Base-by-base conservation (phyloP, 2,329 filamentous ascomycete genomes). In the Ceratocystis diversiconidia region DNA sequence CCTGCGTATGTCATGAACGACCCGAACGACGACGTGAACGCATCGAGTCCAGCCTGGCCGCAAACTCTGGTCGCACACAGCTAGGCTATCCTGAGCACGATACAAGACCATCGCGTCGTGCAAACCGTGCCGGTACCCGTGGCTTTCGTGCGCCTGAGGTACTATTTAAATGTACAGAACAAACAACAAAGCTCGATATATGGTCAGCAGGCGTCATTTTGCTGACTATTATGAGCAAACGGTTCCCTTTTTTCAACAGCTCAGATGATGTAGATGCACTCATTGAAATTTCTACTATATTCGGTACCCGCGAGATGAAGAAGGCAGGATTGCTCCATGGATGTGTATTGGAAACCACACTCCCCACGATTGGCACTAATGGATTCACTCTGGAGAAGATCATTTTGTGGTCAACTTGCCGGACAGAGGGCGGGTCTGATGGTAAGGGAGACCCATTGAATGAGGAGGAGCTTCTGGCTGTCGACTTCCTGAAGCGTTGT, bases 181-280 rank as follows among this genome's bases (percentile, higher is more conserved):
- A 99, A 74, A 95, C 88, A 3, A 92, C 89, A 55, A 88, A 92
- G 70, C 94, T 99, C 70, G 94, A 99, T 73, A 88, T 99, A 70
- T 99, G 94, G 94, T 96, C 90, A 28, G 92, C 87, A 0, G 94
- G 94, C 52, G 92, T 99, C n/a, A 95, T 99, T 65, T 81, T 99
- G 1, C 80, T 99, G n/a, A 99, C 94, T 0, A 88, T 99, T 69
- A 79, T 99, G 15, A 92, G 89, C 50, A 88, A 88, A 66, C 86
- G 94, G 3, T 99, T 99, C 71, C 94, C 94, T 1, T 99, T 99
- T 76, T 99, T 99, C 80, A 96, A 99, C 76, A 95, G 90, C 59
- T 88, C 91, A n/a, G 94, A 99, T 74, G 94, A 99, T 71, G 88
- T 99, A 61, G 94, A 99, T 73, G 94, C 94, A 63, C 88, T 96